Evolutionary conservation across 1,284 basidiomycete genomes (phyloP).

Genomic region (Rhizopogon parksii): DNA sequence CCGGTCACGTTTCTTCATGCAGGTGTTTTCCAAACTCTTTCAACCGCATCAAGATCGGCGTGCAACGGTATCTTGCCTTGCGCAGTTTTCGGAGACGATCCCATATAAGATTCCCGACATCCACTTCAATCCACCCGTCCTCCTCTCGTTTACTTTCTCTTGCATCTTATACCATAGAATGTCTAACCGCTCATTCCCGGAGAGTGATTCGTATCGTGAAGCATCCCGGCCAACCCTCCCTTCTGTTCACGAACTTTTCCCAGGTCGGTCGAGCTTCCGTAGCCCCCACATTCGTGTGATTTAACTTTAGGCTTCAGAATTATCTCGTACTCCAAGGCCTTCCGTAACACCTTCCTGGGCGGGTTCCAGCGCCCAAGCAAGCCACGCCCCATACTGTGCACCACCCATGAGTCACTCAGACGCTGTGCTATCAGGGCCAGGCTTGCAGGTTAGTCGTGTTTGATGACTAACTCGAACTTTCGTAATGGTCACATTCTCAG

Average conservation of each 20-base stretch:
- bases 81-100: slow-evolving; percentile 9
- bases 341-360: slow-evolving; percentile 32
- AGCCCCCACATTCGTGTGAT: neutral
- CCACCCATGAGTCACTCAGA: slow-evolving; percentile 21
- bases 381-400: slow-evolving; percentile 20
- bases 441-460: slow-evolving; percentile 21
- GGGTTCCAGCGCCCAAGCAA: slow-evolving; percentile 29
- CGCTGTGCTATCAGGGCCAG: slow-evolving; percentile 23
- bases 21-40: slow-evolving; percentile 10
- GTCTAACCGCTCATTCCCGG: slow-evolving; percentile 33
- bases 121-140: slow-evolving; percentile 5
- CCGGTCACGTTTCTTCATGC: slow-evolving; percentile 24
- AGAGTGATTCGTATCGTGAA: slow-evolving; percentile 31
- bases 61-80: slow-evolving; percentile 13
- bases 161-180: slow-evolving; percentile 24
- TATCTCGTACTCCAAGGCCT: slow-evolving; percentile 33
- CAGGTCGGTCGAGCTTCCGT: slow-evolving; percentile 36
- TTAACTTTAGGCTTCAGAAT: slow-evolving; percentile 26
- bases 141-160: slow-evolving; percentile 7
- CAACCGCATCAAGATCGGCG: slow-evolving; percentile 17
- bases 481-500: slow-evolving; percentile 5
- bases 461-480: slow-evolving; percentile 3
- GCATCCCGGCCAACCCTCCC: slow-evolving; percentile 60
- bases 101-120: slow-evolving; percentile 23
- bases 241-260: slow-evolving; percentile 66